Evolutionary conservation across 768 basidiomycete species (phyloP), one percentile per base, ranked within the genome.

Genomic region (Pleurotus platypus): DNA sequence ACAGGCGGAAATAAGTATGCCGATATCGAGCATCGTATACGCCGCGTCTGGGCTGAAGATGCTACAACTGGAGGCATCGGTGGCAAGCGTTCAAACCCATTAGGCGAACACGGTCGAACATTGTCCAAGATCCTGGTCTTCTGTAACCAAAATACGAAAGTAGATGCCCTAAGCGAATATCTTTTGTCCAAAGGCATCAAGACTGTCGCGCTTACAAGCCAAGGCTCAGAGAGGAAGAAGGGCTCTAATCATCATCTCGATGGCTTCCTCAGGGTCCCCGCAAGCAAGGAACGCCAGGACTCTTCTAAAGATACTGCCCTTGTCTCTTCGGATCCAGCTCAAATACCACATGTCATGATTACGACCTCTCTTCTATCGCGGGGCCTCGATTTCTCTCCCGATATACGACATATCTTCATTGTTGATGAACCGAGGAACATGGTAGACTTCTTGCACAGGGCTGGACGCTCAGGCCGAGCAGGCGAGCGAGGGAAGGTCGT

Each of bases 291-390:
- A 26, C 24, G 24, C 1, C 24, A 26, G 24, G 47, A 56, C 8
- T 37, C 4, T 51, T 15, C 37, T 56, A 51, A 9, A 51, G 49
- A 55, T 37, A 40, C 12, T 13, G 45, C 58, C 8, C 38, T 60
- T 15, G 35, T 38, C 13, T 45, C 46, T 6, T n/a, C 56, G 4
- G 61, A 43, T 45, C 68, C 60, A 4, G 66, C 60, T 42, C 65
- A 66, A 11, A 61, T 39, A 13, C 43, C 88, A 13, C 82, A 83
- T 56, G 86, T 95, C 39, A 76, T 97, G 63, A 79, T 96, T 55
- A 95, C 94, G 35, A 97, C 94, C 0, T 95, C 93, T 4, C 77
- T 97, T 35, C 85, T 97, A 24, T 93, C 92, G 8, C 83, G 94
- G 16, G 94, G 94, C 1, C 80, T 96, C 1, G 94, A 97, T 69